phyloP scores from a whole-genome alignment of 2,329 filamentous ascomycete species.

The Calonectria pseudoturangicola region DNA sequence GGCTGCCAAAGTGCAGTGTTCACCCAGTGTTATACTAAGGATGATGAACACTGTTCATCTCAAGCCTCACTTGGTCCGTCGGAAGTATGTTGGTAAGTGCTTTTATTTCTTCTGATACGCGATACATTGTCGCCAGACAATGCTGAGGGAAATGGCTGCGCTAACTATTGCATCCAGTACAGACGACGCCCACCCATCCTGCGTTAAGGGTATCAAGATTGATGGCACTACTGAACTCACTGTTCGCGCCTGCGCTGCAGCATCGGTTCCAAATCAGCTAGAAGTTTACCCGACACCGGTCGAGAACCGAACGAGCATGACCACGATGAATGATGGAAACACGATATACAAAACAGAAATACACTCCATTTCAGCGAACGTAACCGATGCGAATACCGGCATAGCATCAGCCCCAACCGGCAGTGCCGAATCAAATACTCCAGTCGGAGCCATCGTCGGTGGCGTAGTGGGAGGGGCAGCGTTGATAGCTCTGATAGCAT shows the following conservation, averaged over 20 bases:
- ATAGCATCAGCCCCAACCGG: background rate
- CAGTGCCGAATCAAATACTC: background rate
- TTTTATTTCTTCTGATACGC: background rate
- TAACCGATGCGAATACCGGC: background rate
- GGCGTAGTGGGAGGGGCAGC: constrained; percentile 27
- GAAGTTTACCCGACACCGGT: background rate
- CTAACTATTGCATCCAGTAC: background rate
- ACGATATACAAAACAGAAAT: background rate
- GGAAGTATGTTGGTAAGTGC: constrained; percentile 12
- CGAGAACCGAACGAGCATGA: constrained; percentile 22
- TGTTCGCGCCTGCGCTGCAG: constrained; percentile 10
- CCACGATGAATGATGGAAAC: constrained; percentile 8
- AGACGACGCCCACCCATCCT: background rate
- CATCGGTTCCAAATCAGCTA: background rate
- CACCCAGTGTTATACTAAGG: constrained; percentile 3
- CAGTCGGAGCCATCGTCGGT: constrained; percentile 31
- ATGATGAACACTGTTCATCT: background rate
- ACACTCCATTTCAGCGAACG: background rate
- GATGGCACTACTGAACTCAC: constrained; percentile 6
- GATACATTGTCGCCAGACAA: too few relatives aligned
- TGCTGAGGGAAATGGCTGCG: too few relatives aligned
- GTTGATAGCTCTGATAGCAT: constrained; percentile 19
- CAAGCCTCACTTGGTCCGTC: background rate
- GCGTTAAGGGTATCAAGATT: constrained; percentile 20
- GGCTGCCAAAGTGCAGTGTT: background rate